Evolutionary conservation across 768 basidiomycete species (phyloP).

Genomic region (Pleurotus pulmonarius): DNA sequence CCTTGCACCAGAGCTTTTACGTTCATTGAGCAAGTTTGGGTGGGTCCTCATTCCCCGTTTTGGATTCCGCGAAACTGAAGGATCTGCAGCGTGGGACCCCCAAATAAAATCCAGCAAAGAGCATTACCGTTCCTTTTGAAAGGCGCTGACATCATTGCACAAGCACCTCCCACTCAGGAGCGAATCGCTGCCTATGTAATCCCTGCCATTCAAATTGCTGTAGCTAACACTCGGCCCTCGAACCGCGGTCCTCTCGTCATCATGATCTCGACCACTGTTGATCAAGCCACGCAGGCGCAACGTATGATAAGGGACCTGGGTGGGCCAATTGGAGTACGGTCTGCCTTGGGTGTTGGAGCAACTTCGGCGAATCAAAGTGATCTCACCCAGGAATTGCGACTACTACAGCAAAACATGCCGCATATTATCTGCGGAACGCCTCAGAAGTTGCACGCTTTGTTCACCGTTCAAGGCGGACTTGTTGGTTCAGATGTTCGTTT

Average conservation of each 20-base stretch:
- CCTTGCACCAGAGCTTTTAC: conserved; percentile 80
- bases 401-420: conserved; percentile 87
- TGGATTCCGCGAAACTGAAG: neutral
- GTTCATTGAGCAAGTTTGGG: conserved; percentile 93
- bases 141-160: conserved; percentile 96
- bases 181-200: conserved; percentile 97
- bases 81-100: conserved; percentile 78
- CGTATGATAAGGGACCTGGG: conserved; percentile 94
- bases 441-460: conserved; percentile 91
- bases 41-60: conserved; percentile 34
- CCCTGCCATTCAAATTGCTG: conserved; percentile 80
- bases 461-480: conserved; percentile 76
- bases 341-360: conserved; percentile 82
- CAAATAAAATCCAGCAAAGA: conserved; percentile 98
- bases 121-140: conserved; percentile 93
- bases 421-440: conserved; percentile 97
- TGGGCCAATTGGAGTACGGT: conserved; percentile 87
- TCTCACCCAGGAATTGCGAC: conserved; percentile 71
- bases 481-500: conserved; percentile 84
- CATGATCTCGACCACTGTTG: conserved; percentile 96
- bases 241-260: conserved; percentile 83
- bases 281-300: conserved; percentile 97
- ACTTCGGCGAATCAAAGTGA: conserved; percentile 55
- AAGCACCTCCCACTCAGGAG: conserved; percentile 98
- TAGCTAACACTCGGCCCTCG: conserved; percentile 61